phyloP scores from a whole-genome alignment of 2,329 filamentous ascomycete genomes.

The Conoideocrella luteorostrata region DNA sequence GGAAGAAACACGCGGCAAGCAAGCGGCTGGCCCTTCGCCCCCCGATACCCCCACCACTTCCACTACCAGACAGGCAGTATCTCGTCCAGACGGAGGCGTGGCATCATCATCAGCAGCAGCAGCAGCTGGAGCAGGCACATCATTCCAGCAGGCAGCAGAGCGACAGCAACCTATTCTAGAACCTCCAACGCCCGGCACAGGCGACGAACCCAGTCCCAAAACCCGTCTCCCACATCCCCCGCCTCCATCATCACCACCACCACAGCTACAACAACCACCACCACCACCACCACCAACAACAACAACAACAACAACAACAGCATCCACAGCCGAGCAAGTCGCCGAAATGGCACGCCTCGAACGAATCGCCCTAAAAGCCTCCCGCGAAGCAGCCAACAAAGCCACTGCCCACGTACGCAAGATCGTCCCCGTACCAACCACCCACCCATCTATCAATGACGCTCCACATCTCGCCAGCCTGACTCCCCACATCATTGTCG shows the following conservation, averaged over 20 bases:
- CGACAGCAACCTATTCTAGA: constrained; percentile 13
- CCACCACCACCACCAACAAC: too few relatives aligned
- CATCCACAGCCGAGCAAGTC: constrained; percentile 46
- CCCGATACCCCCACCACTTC: not conserved
- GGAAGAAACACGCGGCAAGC: constrained; percentile 13
- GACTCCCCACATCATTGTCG: constrained; percentile 63
- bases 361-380: constrained; percentile 49
- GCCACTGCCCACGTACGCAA: constrained; percentile 50
- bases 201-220: constrained; percentile 5
- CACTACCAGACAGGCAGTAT: not conserved
- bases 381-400: constrained; percentile 49
- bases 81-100: not conserved
- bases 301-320: constrained; percentile 16
- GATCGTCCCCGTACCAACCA: constrained; percentile 40
- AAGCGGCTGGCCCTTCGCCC: not conserved
- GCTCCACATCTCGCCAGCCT: constrained; percentile 51
- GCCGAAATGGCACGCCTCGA: constrained; percentile 57
- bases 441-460: constrained; percentile 50
- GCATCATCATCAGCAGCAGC: not conserved
- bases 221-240: not conserved
- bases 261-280: constrained; percentile 15
- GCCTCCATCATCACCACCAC: not conserved
- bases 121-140: not conserved
- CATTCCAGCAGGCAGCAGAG: not conserved
- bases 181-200: constrained; percentile 10